Evolutionary conservation across 2,329 filamentous ascomycete genomes (phyloP).

Genomic region (Fusarium sp.): DNA sequence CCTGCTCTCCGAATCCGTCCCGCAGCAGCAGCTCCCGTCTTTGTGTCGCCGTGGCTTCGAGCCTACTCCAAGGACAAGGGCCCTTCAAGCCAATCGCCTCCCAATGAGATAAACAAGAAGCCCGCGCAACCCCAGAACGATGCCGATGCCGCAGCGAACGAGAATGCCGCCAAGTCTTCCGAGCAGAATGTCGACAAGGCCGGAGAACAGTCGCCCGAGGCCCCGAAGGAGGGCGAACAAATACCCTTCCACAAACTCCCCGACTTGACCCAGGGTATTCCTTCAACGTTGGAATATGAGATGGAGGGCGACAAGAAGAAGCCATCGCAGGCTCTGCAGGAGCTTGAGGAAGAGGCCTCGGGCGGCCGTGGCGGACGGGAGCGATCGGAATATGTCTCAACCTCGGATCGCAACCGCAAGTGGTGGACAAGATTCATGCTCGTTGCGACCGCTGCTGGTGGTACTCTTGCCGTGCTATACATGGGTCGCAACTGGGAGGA

Average conservation of each 20-base stretch:
- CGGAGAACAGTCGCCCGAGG: constrained; percentile 40
- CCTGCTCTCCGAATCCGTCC: constrained; percentile 41
- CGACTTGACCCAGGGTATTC: constrained; percentile 92
- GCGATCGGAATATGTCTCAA: constrained; percentile 83
- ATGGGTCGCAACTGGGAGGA: constrained; percentile 90
- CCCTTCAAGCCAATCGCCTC: constrained; percentile 16
- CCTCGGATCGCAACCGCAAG: constrained; percentile 81
- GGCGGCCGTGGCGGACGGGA: constrained; percentile 52
- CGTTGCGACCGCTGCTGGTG: constrained; percentile 62
- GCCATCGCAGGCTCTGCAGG: constrained; percentile 46
- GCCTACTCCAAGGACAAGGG: constrained; percentile 41
- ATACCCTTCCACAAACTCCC: constrained; percentile 75
- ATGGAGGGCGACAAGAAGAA: constrained; percentile 56
- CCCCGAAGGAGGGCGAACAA: constrained; percentile 50
- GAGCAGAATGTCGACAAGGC: constrained; percentile 32
- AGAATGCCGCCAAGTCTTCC: constrained; percentile 23
- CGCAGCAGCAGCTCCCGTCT: constrained; percentile 25
- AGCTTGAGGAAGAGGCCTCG: constrained; percentile 49
- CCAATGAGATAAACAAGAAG: constrained; percentile 24
- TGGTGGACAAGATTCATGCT: constrained; percentile 80
- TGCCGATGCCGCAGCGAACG: constrained; percentile 21
- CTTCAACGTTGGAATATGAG: constrained; percentile 86
- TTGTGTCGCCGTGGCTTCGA: constrained; percentile 44
- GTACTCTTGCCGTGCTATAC: constrained; percentile 70
- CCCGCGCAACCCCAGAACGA: constrained; percentile 32